Conservation (phyloP, 169 alveolate genomes). For the Eimeria sp. region DNA sequence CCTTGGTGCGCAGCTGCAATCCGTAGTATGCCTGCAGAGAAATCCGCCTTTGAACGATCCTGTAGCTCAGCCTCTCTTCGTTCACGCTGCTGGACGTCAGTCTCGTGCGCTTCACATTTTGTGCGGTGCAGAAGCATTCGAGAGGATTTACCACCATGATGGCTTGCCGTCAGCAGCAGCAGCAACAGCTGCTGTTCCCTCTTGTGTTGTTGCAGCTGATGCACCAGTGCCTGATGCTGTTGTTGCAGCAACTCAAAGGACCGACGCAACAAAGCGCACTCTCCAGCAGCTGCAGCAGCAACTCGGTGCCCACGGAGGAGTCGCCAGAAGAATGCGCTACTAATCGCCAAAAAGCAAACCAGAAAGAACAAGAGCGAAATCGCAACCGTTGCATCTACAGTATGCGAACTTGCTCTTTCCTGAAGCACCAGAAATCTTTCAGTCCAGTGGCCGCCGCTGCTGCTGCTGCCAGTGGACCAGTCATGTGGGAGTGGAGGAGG, state of each 20-base stretch:
- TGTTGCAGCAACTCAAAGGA: constrained; percentile 54
- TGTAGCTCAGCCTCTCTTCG: neutral
- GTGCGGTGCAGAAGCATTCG: constrained; percentile 18
- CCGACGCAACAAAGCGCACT: constrained; percentile 58
- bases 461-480: constrained; percentile 45
- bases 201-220: constrained; percentile 33
- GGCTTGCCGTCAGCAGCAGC: constrained; percentile 47
- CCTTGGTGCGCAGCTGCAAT: constrained; percentile 8
- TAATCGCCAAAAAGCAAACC: neutral
- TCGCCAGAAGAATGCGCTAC: constrained; percentile 48
- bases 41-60: neutral
- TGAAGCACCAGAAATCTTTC: constrained; percentile 28
- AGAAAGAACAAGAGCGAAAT: neutral
- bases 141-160: constrained; percentile 20
- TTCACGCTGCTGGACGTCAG: constrained; percentile 14
- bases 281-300: constrained; percentile 76
- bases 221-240: constrained; percentile 31
- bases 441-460: constrained; percentile 24
- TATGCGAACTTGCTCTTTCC: constrained; percentile 17
- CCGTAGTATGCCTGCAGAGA: neutral
- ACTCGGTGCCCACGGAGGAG: constrained; percentile 40
- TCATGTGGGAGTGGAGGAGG: neutral
- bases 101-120: neutral
- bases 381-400: neutral
- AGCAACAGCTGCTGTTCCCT: constrained; percentile 74